These are phyloP conservation scores for Coemansia sp. DNA, from an alignment of 192 early-diverging fungal genomes.

Conservation along the genomic window DNA sequence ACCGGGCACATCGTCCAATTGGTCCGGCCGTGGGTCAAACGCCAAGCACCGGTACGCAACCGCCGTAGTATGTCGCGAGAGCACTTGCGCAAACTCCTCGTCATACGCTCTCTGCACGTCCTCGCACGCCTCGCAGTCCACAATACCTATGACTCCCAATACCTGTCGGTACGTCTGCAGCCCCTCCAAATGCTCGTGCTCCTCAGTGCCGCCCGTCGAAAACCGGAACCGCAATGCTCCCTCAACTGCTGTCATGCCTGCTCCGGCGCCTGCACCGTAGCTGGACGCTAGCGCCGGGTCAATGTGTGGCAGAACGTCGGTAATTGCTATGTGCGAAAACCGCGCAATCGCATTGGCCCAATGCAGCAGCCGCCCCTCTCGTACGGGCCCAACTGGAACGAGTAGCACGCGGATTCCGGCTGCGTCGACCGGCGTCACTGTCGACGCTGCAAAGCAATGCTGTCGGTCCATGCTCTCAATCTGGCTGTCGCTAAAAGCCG, in stretches of 20 bases:
- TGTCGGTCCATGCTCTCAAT: constrained; percentile 17
- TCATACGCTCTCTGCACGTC: constrained; percentile 23
- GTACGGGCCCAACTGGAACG: constrained; percentile 43
- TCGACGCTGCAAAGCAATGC: constrained; percentile 31
- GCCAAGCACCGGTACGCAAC: constrained; percentile 45
- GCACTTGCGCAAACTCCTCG: constrained; percentile 23
- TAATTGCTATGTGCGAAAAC: constrained; percentile 24
- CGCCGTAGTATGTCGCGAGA: constrained; percentile 29
- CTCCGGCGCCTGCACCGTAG: constrained; percentile 15
- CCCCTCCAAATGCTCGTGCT: constrained; percentile 50
- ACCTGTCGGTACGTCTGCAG: constrained; percentile 52
- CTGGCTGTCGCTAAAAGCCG: constrained; percentile 22
- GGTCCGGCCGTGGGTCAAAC: constrained; percentile 24
- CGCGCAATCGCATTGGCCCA: constrained; percentile 27
- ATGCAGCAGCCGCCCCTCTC: constrained; percentile 17
- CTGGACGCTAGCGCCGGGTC: constrained; percentile 11
- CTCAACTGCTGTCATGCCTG: constrained; percentile 17
- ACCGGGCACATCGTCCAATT: constrained; percentile 27
- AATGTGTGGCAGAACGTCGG: constrained; percentile 26
- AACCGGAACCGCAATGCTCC: constrained; percentile 37
- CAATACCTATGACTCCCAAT: constrained; percentile 46
- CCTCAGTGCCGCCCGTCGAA: constrained; percentile 10
- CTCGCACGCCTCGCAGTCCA: constrained; percentile 27
- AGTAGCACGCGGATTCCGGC: constrained; percentile 49
- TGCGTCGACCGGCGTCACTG: constrained; percentile 45